Conservation (phyloP, 345 rosid genomes). For the Acer yangbiense region DNA sequence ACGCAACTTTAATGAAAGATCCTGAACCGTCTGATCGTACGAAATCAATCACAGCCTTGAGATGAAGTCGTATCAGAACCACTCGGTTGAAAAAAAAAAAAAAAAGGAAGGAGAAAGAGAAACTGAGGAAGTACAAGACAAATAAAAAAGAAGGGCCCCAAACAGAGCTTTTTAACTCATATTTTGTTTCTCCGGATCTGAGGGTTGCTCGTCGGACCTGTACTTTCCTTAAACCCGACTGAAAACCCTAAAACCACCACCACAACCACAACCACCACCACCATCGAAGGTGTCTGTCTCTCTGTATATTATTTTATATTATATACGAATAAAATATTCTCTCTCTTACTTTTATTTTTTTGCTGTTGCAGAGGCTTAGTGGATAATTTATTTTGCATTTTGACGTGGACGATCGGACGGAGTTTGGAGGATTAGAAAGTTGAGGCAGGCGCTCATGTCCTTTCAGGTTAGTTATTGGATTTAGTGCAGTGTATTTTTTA, state of each 20-base stretch:
- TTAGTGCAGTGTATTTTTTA: background rate
- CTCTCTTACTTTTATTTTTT: background rate
- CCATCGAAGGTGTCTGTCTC: background rate
- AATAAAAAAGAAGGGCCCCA: constrained; percentile 12
- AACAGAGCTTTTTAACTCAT: constrained; percentile 13
- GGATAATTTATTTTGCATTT: background rate
- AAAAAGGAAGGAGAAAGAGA: background rate
- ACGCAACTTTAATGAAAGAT: constrained; percentile 2
- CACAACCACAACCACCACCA: background rate
- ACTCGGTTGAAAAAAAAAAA: background rate
- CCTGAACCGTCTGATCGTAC: background rate
- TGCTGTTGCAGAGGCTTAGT: constrained; percentile 4
- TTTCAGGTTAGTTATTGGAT: constrained; percentile 12
- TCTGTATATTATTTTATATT: background rate
- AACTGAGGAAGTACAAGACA: constrained; percentile 5
- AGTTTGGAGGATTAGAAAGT: constrained; percentile 7
- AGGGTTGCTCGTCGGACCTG: constrained; percentile 19
- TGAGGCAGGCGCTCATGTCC: background rate
- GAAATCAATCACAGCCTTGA: background rate
- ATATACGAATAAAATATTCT: background rate
- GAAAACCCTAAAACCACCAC: constrained; percentile 24
- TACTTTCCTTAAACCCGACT: constrained; percentile 16
- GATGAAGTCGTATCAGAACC: constrained; percentile 9
- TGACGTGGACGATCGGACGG: constrained; percentile 7
- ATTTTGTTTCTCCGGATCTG: constrained; percentile 24